Evolutionary conservation across 371 early-diverging fungal genomes (phyloP).

Genomic region (Syncephalastrum racemosum): DNA sequence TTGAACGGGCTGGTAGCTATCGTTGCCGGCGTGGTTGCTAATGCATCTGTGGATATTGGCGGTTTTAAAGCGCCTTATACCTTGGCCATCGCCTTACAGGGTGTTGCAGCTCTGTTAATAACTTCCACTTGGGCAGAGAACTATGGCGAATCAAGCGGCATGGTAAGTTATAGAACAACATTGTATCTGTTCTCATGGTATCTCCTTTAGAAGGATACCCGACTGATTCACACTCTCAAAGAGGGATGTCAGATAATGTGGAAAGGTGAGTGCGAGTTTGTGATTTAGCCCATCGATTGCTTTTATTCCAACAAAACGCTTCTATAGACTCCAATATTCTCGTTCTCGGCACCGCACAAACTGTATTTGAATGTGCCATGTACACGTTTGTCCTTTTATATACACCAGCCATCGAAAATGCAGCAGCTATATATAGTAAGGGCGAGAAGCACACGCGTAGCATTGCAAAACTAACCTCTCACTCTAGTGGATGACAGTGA

Average conservation of each 20-base stretch:
- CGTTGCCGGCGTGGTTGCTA: conserved; percentile 66
- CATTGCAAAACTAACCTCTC: background rate
- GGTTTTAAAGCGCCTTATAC: conserved; percentile 67
- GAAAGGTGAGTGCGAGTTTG: conserved; percentile 25
- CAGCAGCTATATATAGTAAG: conserved; percentile 14
- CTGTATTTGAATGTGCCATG: conserved; percentile 79
- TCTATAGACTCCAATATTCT: conserved; percentile 54
- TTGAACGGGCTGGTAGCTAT: conserved; percentile 76
- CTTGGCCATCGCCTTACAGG: conserved; percentile 51
- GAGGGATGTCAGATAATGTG: conserved; percentile 25
- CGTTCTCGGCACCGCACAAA: conserved; percentile 69
- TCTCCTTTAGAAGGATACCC: conserved; percentile 4
- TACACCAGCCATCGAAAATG: conserved; percentile 66
- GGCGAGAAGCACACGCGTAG: background rate
- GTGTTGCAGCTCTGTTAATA: conserved; percentile 51
- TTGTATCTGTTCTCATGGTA: background rate
- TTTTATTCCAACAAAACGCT: background rate
- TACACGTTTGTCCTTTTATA: conserved; percentile 82
- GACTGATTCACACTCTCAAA: conserved; percentile 11
- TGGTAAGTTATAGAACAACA: conserved; percentile 14
- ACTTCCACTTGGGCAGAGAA: conserved; percentile 68
- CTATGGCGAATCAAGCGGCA: conserved; percentile 55
- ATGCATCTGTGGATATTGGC: conserved; percentile 52
- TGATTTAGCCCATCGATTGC: background rate
- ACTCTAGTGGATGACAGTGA: background rate